Evolutionary conservation across 2,329 filamentous ascomycete species (phyloP).

Genomic region (Fusarium oxysporum): DNA sequence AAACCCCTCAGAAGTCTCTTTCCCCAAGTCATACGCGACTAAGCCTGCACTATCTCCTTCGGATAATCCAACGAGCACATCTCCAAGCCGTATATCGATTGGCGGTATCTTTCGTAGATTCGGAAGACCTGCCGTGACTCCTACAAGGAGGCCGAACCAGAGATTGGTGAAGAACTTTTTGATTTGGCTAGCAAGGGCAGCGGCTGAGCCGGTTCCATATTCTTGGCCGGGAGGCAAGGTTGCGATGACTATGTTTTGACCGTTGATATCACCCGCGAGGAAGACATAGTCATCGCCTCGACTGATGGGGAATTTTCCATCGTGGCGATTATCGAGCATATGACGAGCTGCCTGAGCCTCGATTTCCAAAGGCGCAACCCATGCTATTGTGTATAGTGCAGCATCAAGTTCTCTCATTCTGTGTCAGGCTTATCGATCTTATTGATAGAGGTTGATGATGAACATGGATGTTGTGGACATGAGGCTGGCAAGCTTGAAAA

Average conservation of each 20-base stretch:
- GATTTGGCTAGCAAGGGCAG: slow-evolving; percentile 50
- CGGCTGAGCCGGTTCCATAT: slow-evolving; percentile 51
- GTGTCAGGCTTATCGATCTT: rapidly evolving
- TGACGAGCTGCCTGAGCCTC: slow-evolving; percentile 51
- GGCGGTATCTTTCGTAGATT: slow-evolving; percentile 39
- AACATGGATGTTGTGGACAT: rapidly evolving
- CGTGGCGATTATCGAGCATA: slow-evolving; percentile 50
- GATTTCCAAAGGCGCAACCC: slow-evolving; percentile 54
- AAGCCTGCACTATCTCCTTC: slow-evolving; percentile 43
- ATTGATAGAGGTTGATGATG: background rate
- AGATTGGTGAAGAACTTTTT: slow-evolving; percentile 52
- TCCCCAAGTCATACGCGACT: slow-evolving; percentile 51
- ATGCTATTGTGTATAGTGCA: slow-evolving; percentile 49
- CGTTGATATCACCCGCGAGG: slow-evolving; percentile 50
- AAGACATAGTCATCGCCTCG: slow-evolving; percentile 53
- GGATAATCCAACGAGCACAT: slow-evolving; percentile 50
- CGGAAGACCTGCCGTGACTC: slow-evolving; percentile 52
- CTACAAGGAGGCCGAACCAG: slow-evolving; percentile 53
- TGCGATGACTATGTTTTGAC: slow-evolving; percentile 52
- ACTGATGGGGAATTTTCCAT: slow-evolving; percentile 46
- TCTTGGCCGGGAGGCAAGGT: slow-evolving; percentile 49
- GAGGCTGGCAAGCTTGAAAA: background rate
- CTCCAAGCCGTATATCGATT: slow-evolving; percentile 53
- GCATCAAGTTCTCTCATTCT: slow-evolving; percentile 23
- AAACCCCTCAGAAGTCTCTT: slow-evolving; percentile 47